Evolutionary conservation across 768 basidiomycete genomes (phyloP).

Genomic region (Auricularia sp.): DNA sequence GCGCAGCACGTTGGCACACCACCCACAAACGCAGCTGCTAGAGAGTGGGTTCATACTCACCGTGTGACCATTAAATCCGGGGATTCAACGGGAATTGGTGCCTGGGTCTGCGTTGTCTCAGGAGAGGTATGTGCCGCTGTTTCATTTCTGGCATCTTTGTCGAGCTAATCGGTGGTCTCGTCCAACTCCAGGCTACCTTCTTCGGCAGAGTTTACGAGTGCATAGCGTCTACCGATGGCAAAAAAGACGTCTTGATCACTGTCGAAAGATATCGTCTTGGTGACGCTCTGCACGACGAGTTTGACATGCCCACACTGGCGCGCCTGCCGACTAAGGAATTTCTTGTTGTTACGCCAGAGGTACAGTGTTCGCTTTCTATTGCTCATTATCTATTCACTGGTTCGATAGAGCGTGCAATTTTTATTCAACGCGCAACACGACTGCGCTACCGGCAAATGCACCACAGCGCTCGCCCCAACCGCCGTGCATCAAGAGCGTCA

Average conservation of each 20-base stretch:
- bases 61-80: too few relatives aligned
- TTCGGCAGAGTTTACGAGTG: too few relatives aligned
- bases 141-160: too few relatives aligned
- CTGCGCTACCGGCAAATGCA: constrained; percentile 12
- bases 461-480: background rate
- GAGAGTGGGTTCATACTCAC: too few relatives aligned
- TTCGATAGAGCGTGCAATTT: constrained; percentile 13
- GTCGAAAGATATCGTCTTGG: constrained; percentile 7
- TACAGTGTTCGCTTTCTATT: background rate
- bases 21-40: too few relatives aligned
- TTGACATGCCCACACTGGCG: constrained; percentile 10
- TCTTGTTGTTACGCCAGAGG: background rate
- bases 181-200: too few relatives aligned
- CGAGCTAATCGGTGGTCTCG: too few relatives aligned
- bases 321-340: background rate
- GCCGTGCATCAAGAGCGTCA: constrained; percentile 15
- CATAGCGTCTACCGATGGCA: too few relatives aligned
- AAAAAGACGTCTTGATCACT: background rate
- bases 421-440: constrained; percentile 19
- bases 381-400: background rate
- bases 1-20: too few relatives aligned
- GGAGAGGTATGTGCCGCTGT: too few relatives aligned
- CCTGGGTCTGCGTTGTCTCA: too few relatives aligned
- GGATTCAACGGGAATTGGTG: too few relatives aligned
- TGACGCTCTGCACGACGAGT: background rate